A percentile compares a stretch with the other conserved stretches of the same genome.
phyloP scores from a whole-genome alignment of 495 filamentous ascomycete genomes.

The Cercophora scortea region DNA sequence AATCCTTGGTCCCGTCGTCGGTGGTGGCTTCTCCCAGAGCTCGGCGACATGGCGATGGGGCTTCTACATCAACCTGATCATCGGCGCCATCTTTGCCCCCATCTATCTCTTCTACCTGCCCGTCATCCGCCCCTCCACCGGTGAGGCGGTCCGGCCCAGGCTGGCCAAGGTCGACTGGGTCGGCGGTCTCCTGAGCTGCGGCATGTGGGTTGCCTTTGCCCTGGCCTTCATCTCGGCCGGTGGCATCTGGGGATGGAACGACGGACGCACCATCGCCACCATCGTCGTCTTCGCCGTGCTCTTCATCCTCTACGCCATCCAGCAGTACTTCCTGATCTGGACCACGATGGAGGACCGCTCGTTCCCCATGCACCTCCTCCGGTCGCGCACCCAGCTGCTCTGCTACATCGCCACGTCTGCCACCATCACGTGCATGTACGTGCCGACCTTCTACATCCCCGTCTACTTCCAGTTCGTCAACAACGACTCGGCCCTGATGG shows the following conservation, averaged over 20 bases:
- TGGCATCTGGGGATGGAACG: slow-evolving; percentile 43
- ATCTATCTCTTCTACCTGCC: slow-evolving; percentile 51
- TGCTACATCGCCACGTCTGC: slow-evolving; percentile 33
- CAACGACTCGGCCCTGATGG: slow-evolving; percentile 36
- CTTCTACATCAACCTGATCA: slow-evolving; percentile 63
- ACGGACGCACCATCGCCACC: slow-evolving; percentile 41
- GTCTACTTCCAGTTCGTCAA: slow-evolving; percentile 53
- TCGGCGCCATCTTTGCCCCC: slow-evolving; percentile 47
- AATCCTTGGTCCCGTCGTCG: slow-evolving; percentile 53
- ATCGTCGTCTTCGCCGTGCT: slow-evolving; percentile 44
- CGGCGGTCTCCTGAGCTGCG: slow-evolving; percentile 33
- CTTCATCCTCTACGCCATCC: slow-evolving; percentile 37
- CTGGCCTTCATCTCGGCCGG: slow-evolving; percentile 53
- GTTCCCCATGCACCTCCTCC: slow-evolving; percentile 47
- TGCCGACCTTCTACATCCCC: slow-evolving; percentile 43
- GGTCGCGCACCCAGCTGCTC: slow-evolving; percentile 30
- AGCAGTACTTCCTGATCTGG: slow-evolving; percentile 43
- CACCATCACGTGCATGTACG: slow-evolving; percentile 24
- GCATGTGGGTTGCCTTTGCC: slow-evolving; percentile 28
- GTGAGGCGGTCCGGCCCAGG: slow-evolving; percentile 19
- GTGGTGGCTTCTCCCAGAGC: slow-evolving; percentile 50
- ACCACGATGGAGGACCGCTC: slow-evolving; percentile 38
- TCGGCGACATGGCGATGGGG: slow-evolving; percentile 52
- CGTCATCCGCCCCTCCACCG: slow-evolving; percentile 33
- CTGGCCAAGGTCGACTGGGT: slow-evolving; percentile 34